phyloP scores from a whole-genome alignment of 495 filamentous ascomycete species.

The Patellaria atrata region DNA sequence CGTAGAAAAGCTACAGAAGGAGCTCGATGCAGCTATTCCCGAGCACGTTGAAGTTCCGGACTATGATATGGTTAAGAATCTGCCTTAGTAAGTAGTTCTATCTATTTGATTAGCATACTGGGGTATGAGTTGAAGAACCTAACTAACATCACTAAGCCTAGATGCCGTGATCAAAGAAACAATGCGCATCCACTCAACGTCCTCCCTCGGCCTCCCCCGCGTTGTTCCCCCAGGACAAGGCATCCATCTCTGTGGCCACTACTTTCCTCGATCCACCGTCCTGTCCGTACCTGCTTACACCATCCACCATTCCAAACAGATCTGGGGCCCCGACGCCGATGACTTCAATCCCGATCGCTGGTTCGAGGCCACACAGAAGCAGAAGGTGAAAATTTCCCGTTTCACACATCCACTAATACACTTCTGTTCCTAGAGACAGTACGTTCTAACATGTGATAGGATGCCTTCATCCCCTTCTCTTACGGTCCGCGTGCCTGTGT shows the following conservation, averaged over 20 bases:
- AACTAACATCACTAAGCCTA: conserved; percentile 30
- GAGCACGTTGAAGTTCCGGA: conserved; percentile 46
- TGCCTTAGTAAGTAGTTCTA: conserved; percentile 47
- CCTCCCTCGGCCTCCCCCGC: conserved; percentile 75
- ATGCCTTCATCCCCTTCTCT: conserved; percentile 71
- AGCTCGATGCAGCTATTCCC: conserved; percentile 57
- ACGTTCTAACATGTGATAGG: conserved; percentile 37
- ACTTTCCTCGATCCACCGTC: conserved; percentile 61
- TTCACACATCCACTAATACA: no score
- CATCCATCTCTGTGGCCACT: conserved; percentile 40
- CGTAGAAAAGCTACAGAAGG: conserved; percentile 50
- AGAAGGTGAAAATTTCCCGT: no score
- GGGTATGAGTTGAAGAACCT: not conserved
- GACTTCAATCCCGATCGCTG: conserved; percentile 69
- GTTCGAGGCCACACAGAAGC: conserved; percentile 31
- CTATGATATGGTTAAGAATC: conserved; percentile 55
- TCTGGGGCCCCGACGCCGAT: conserved; percentile 76
- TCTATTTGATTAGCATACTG: conserved; percentile 1
- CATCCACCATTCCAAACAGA: conserved; percentile 65
- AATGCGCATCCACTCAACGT: conserved; percentile 79
- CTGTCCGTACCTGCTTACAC: conserved; percentile 77
- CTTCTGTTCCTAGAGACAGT: conserved; percentile 23
- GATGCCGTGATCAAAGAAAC: conserved; percentile 75
- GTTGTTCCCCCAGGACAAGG: conserved; percentile 51
- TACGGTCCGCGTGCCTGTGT: conserved; percentile 72